Conservation (phyloP, 768 basidiomycete genomes). For the Tephrocybe sp. region DNA sequence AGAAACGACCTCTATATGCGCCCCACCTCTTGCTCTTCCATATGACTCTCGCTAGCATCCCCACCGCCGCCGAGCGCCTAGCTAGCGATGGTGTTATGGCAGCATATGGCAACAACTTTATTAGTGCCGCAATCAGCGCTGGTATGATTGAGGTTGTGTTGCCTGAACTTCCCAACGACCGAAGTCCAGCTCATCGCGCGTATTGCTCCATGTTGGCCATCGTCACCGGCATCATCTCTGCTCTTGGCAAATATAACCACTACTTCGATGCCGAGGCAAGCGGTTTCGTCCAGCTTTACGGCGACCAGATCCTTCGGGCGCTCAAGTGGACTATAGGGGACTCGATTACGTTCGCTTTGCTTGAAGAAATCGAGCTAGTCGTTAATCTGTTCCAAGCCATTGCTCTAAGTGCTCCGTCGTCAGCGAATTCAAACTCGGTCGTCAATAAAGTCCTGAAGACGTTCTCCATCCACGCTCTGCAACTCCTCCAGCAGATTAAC, state of each 20-base stretch:
- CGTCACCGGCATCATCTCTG: conserved; percentile 65
- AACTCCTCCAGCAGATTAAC: conserved; percentile 83
- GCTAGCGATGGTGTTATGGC: conserved; percentile 79
- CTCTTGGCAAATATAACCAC: conserved; percentile 63
- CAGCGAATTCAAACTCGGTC: conserved; percentile 44
- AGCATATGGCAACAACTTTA: conserved; percentile 80
- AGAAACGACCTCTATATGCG: conserved; percentile 68
- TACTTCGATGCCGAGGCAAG: conserved; percentile 85
- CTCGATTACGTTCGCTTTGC: conserved; percentile 66
- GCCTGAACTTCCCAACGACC: conserved; percentile 69
- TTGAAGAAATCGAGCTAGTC: conserved; percentile 83
- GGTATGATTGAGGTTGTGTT: conserved; percentile 68
- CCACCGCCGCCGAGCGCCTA: conserved; percentile 78
- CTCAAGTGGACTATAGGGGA: conserved; percentile 83
- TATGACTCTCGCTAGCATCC: conserved; percentile 74
- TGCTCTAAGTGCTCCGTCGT: conserved; percentile 50
- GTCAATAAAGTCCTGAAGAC: conserved; percentile 64
- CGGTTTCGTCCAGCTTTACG: conserved; percentile 82
- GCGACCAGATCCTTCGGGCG: conserved; percentile 73
- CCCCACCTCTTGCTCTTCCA: conserved; percentile 84
- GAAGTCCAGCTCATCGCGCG: conserved; percentile 73
- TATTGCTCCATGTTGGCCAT: conserved; percentile 87
- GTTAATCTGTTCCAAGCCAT: conserved; percentile 77
- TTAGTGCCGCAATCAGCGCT: conserved; percentile 72
- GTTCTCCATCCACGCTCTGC: conserved; percentile 66